Conservation (phyloP, 2,329 filamentous ascomycete genomes). For the Volutella citrinella region DNA sequence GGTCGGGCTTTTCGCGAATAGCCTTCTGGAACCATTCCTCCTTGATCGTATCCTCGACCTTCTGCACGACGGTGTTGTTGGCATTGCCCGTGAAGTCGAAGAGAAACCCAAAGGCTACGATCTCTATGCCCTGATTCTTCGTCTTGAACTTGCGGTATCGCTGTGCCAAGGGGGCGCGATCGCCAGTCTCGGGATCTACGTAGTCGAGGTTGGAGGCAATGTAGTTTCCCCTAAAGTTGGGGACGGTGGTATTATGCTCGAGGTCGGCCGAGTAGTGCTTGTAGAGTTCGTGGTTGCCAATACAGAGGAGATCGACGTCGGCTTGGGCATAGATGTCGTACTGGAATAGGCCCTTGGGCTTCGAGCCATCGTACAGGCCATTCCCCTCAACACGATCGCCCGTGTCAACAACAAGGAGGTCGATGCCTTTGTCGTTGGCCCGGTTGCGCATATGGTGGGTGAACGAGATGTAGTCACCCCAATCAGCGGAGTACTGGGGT, state of each 20-base stretch:
- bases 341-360: slow-evolving; percentile 83
- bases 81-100: slow-evolving; percentile 91
- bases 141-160: slow-evolving; percentile 89
- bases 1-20: slow-evolving; percentile 78
- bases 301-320: slow-evolving; percentile 77
- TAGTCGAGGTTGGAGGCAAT: slow-evolving; percentile 93
- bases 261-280: slow-evolving; percentile 71
- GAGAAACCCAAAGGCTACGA: slow-evolving; percentile 89
- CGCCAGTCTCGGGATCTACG: slow-evolving; percentile 66
- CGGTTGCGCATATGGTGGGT: slow-evolving; percentile 74
- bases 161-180: slow-evolving; percentile 72
- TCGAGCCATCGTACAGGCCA: slow-evolving; percentile 86
- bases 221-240: slow-evolving; percentile 77
- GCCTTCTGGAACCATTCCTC: slow-evolving; percentile 87
- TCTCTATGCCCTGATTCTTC: slow-evolving; percentile 78
- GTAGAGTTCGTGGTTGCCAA: slow-evolving; percentile 96
- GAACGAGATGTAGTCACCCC: slow-evolving; percentile 97
- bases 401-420: slow-evolving; percentile 91
- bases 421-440: slow-evolving; percentile 74
- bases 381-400: slow-evolving; percentile 94
- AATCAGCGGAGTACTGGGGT: slow-evolving; percentile 90
- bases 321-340: slow-evolving; percentile 85
- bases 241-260: slow-evolving; percentile 78
- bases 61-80: slow-evolving; percentile 84
- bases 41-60: slow-evolving; percentile 75